Percentiles rank a stretch among this genome's conserved stretches.
Evolutionary conservation across 371 early-diverging fungal species (phyloP).

Genomic region (Phascolomyces articulosus): DNA sequence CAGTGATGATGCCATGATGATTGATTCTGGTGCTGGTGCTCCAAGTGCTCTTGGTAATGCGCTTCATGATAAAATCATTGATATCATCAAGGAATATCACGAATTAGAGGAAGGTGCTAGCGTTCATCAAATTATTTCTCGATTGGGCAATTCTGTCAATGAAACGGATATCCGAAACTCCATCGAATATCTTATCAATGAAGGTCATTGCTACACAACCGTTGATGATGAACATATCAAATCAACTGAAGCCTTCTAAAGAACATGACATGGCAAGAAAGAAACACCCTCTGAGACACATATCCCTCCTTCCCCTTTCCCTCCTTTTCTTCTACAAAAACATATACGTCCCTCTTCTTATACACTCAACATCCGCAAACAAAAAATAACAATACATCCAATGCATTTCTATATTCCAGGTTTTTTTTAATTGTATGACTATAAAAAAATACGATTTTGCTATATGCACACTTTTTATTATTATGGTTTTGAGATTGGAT

Average conservation of each 20-base stretch:
- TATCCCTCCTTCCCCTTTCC: too few species aligned
- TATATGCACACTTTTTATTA: too few species aligned
- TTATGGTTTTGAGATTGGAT: too few species aligned
- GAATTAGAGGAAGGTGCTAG: constrained; percentile 31
- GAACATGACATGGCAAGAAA: too few species aligned
- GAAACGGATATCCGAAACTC: constrained; percentile 46
- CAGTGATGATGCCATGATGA: not conserved
- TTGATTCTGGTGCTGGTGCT: not conserved
- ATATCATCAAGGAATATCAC: constrained; percentile 25
- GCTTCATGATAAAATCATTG: constrained; percentile 20
- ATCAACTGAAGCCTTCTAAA: constrained; percentile 35
- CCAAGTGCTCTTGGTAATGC: not conserved
- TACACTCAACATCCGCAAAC: too few species aligned
- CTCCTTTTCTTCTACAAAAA: too few species aligned
- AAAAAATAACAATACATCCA: too few species aligned
- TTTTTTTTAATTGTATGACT: too few species aligned
- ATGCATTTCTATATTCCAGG: too few species aligned
- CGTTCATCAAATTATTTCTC: constrained; percentile 36
- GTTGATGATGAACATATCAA: constrained; percentile 66
- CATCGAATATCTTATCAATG: constrained; percentile 53
- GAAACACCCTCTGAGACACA: too few species aligned
- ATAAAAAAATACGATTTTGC: too few species aligned
- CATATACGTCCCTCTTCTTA: too few species aligned
- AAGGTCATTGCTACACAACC: constrained; percentile 71
- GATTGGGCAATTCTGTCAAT: constrained; percentile 37